These are phyloP conservation scores for Mycosphaerella sp. DNA, from an alignment of 2,329 filamentous ascomycete genomes.

Conservation along the genomic window DNA sequence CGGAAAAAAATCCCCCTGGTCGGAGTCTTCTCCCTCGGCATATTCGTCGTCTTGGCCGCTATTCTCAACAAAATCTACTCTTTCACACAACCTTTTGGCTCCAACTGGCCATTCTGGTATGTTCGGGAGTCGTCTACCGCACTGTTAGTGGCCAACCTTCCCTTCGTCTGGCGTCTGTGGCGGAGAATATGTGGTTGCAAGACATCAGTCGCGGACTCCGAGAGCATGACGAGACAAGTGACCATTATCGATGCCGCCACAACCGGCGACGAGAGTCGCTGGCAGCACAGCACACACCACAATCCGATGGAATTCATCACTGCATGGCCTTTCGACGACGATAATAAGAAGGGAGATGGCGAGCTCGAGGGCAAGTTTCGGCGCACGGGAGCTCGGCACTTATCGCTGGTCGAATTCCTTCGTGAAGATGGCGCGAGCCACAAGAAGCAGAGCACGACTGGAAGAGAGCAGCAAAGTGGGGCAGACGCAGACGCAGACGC, in stretches of 20 bases:
- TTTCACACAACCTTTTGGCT: constrained; percentile 52
- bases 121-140: constrained; percentile 55
- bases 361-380: constrained; percentile 5
- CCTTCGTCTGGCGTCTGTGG: constrained; percentile 54
- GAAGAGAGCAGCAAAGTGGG: neutral
- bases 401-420: constrained; percentile 5
- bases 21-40: constrained; percentile 52
- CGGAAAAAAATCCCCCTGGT: constrained; percentile 50
- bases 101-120: constrained; percentile 56
- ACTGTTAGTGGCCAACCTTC: constrained; percentile 56
- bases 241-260: neutral
- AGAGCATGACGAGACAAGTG: neutral
- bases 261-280: constrained; percentile 1
- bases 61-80: constrained; percentile 58
- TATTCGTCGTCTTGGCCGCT: constrained; percentile 53
- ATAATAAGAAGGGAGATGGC: neutral
- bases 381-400: neutral
- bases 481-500: no score
- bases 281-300: constrained; percentile 9
- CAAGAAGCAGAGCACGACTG: neutral
- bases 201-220: neutral
- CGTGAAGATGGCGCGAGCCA: neutral
- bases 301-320: constrained; percentile 9
- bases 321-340: constrained; percentile 5
- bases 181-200: constrained; percentile 37